phyloP scores from a whole-genome alignment of 345 rosid species.

The Syzygium oleosum region DNA sequence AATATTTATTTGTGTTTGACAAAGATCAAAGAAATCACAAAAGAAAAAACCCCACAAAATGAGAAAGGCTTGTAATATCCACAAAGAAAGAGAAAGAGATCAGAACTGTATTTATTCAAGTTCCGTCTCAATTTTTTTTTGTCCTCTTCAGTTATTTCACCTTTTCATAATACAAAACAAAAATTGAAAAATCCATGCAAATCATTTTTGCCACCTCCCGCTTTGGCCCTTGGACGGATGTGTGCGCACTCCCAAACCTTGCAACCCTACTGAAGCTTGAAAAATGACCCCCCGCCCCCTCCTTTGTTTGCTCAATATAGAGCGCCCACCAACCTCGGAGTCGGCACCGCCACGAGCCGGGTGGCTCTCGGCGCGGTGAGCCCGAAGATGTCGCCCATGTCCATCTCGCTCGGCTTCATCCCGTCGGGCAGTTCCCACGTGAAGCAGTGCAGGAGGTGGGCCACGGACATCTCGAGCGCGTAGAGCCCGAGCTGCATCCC shows the following conservation, averaged over 20 bases:
- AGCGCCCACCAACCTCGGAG: slow-evolving; percentile 7
- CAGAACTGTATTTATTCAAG: neutral
- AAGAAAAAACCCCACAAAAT: neutral
- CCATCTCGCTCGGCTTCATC: slow-evolving; percentile 20
- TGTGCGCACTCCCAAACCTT: neutral
- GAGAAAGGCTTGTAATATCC: neutral
- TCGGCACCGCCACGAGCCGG: slow-evolving; percentile 27
- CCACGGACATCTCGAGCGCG: slow-evolving; percentile 23
- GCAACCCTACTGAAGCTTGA: neutral
- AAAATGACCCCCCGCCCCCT: neutral
- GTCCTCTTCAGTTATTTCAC: neutral
- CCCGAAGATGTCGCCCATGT: slow-evolving; percentile 33
- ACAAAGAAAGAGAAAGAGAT: neutral
- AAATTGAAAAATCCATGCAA: neutral
- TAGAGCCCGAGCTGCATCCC: slow-evolving; percentile 39
- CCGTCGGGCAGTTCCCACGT: slow-evolving; percentile 32
- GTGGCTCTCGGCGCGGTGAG: slow-evolving; percentile 36
- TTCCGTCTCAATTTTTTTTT: neutral
- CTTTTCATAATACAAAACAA: neutral
- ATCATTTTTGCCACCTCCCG: neutral
- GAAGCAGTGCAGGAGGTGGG: slow-evolving; percentile 27
- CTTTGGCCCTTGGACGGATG: neutral
- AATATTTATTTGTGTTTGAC: neutral
- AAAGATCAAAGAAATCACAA: neutral
- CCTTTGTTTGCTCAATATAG: neutral